A percentile compares a stretch with the other conserved stretches of the same genome.
These are phyloP conservation scores for Dillenia suffruticosa DNA, from an alignment of 164 flowering plant genomes.

Conservation along the genomic window DNA sequence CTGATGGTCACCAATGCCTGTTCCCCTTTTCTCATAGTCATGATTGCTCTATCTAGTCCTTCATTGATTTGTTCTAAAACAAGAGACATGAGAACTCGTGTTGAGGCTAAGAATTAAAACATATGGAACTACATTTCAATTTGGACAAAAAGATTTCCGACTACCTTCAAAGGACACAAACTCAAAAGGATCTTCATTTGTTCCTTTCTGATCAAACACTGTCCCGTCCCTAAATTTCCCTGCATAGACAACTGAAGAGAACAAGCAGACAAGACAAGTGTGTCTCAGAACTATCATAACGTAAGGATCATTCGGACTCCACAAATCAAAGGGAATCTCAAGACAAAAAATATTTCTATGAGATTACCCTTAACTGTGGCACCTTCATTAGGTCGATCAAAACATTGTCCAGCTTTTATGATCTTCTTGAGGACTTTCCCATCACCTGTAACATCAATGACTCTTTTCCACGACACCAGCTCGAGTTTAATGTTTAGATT, in stretches of 20 bases:
- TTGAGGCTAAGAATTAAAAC: neutral
- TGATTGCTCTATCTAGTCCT: conserved; percentile 44
- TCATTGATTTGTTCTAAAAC: conserved; percentile 35
- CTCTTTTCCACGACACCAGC: conserved; percentile 46
- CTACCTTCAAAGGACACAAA: conserved; percentile 33
- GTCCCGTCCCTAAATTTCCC: conserved; percentile 42
- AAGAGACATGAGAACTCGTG: conserved; percentile 1
- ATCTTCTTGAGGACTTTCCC: conserved; percentile 39
- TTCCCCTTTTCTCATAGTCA: conserved; percentile 59
- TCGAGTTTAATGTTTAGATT: conserved; percentile 31
- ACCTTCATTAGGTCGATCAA: conserved; percentile 44
- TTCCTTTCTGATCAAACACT: conserved; percentile 37
- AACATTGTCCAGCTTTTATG: conserved; percentile 33
- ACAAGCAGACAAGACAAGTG: neutral
- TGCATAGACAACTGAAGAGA: conserved; percentile 29
- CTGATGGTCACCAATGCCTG: conserved; percentile 26
- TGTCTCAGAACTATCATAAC: neutral
- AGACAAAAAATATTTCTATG: too few relatives aligned
- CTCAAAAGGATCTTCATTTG: conserved; percentile 36
- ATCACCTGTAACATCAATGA: conserved; percentile 36
- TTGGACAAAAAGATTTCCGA: neutral
- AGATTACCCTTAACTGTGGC: conserved; percentile 37
- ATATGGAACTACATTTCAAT: neutral
- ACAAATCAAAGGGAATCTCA: neutral
- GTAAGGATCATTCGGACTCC: neutral